These are phyloP conservation scores for Fusarium humuli DNA, from an alignment of 2,329 filamentous ascomycete genomes.

Conservation along the genomic window DNA sequence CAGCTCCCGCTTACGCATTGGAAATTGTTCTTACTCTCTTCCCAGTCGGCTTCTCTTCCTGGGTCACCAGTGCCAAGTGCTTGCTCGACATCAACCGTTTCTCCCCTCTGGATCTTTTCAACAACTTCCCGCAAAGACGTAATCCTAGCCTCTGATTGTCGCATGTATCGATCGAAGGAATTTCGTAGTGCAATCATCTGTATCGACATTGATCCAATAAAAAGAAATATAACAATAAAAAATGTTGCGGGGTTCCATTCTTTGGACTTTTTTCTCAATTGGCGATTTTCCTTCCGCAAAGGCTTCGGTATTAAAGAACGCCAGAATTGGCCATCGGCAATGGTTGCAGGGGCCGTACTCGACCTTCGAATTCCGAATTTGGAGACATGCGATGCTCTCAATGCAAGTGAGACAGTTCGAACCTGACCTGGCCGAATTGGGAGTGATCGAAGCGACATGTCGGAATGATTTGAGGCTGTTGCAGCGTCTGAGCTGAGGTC, in stretches of 20 bases:
- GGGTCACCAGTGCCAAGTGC: constrained; percentile 82
- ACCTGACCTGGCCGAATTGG: constrained; percentile 11
- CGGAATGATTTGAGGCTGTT: constrained; percentile 3
- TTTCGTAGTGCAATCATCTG: constrained; percentile 87
- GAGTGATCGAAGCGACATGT: constrained; percentile 35
- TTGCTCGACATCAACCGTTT: constrained; percentile 87
- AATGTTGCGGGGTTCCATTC: constrained; percentile 86
- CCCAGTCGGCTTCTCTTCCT: constrained; percentile 85
- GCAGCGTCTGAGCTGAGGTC: background rate
- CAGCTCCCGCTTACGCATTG: background rate
- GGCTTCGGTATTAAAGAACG: constrained; percentile 75
- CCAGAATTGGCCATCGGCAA: constrained; percentile 74
- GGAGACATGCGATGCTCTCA: background rate
- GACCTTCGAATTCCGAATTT: constrained; percentile 44
- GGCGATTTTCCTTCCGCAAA: constrained; percentile 60
- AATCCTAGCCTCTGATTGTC: constrained; percentile 84
- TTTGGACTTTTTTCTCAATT: constrained; percentile 61
- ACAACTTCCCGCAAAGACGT: constrained; percentile 80
- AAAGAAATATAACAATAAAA: constrained; percentile 82
- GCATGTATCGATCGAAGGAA: constrained; percentile 76
- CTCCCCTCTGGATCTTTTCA: constrained; percentile 75
- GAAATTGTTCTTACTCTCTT: constrained; percentile 71
- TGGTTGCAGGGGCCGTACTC: constrained; percentile 59
- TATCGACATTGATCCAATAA: constrained; percentile 96
- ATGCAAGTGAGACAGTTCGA: constrained; percentile 7